Percentiles rank a stretch among this genome's conserved stretches.
Conservation (phyloP, 2,329 filamentous ascomycete species). For the Apiospora marii region DNA sequence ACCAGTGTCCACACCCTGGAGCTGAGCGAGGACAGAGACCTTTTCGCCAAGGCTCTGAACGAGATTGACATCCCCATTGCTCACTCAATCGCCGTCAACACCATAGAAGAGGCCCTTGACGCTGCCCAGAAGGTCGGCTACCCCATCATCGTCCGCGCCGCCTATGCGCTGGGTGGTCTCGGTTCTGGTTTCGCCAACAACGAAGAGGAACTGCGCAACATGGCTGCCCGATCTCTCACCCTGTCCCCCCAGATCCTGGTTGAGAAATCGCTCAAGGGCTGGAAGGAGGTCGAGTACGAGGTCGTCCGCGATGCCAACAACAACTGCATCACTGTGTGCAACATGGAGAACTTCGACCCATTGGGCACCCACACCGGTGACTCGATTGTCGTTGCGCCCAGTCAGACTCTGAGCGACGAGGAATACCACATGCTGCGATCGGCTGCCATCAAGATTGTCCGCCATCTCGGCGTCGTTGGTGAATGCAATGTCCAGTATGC, state of each 20-base stretch:
- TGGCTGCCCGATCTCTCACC: constrained; percentile 91
- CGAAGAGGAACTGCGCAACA: constrained; percentile 89
- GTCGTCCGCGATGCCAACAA: constrained; percentile 96
- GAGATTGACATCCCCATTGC: constrained; percentile 98
- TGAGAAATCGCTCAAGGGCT: constrained; percentile 98
- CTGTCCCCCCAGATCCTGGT: constrained; percentile 96
- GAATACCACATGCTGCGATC: constrained; percentile 99
- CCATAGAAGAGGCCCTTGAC: constrained; percentile 88
- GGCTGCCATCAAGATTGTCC: constrained; percentile 97
- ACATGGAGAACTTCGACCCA: constrained; percentile 99
- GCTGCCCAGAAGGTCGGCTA: constrained; percentile 90
- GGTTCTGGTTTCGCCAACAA: constrained; percentile 97
- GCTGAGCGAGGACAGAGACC: constrained; percentile 92
- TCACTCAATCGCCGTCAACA: constrained; percentile 91
- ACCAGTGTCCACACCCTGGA: constrained; percentile 95
- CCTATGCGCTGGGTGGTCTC: constrained; percentile 94
- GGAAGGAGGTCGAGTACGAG: constrained; percentile 99
- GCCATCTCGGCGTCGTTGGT: constrained; percentile 94
- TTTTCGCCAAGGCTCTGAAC: constrained; percentile 94
- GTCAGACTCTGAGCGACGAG: constrained; percentile 96
- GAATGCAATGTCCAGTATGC: constrained; percentile 99
- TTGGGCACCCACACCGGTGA: constrained; percentile 98
- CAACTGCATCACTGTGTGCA: constrained; percentile 99
- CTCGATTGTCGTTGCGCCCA: constrained; percentile 96
- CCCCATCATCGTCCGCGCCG: constrained; percentile 96